These are phyloP conservation scores for Plenodomus lindquistii DNA, from an alignment of 2,329 filamentous ascomycete genomes.

Conservation along the genomic window DNA sequence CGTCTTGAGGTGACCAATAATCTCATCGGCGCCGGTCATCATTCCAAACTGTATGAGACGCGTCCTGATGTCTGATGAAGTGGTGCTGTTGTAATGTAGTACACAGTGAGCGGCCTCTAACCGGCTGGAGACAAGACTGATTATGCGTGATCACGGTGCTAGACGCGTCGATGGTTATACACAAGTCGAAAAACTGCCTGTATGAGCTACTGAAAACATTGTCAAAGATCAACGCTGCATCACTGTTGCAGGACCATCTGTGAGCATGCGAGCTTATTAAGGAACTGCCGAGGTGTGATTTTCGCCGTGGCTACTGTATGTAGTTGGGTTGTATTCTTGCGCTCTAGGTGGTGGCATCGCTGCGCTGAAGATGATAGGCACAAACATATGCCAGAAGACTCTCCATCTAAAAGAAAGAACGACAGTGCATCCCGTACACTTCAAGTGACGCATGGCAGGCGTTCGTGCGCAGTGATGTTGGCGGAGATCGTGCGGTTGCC, in stretches of 20 bases:
- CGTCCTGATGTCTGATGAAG: no score
- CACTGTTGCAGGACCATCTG: background rate
- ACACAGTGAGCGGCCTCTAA: background rate
- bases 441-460: background rate
- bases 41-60: background rate
- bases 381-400: background rate
- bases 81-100: no score
- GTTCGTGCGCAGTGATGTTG: background rate
- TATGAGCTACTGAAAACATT: background rate
- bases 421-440: background rate
- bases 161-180: background rate
- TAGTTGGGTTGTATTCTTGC: background rate
- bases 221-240: background rate
- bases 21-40: conserved; percentile 29
- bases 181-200: background rate
- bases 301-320: background rate
- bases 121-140: background rate
- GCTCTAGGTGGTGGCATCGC: background rate
- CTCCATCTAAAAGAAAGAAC: background rate
- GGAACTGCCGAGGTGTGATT: background rate
- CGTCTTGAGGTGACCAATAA: conserved; percentile 47
- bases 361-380: background rate
- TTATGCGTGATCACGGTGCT: background rate
- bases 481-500: background rate
- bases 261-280: background rate